These are phyloP conservation scores for Psilocybe tampanensis DNA, from an alignment of 768 basidiomycete genomes.

Conservation along the genomic window DNA sequence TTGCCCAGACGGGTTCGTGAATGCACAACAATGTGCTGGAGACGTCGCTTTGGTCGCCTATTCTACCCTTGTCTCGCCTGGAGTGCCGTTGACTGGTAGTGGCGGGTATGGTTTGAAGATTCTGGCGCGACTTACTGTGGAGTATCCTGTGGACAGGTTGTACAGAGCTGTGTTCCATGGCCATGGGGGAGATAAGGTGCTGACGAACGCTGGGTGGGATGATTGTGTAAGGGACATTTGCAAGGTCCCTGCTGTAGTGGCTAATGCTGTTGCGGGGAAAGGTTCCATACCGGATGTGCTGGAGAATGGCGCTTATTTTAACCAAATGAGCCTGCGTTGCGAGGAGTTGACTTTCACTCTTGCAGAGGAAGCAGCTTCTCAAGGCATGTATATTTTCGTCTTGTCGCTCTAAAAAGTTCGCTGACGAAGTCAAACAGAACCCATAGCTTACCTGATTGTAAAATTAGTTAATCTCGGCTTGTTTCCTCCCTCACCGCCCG, in stretches of 20 bases:
- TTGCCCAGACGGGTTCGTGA: conserved; percentile 64
- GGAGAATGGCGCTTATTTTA: conserved; percentile 59
- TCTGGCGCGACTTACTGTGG: conserved; percentile 52
- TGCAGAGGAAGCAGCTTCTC: conserved; percentile 21
- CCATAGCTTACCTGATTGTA: conserved; percentile 55
- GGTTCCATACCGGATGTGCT: conserved; percentile 45
- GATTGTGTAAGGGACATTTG: conserved; percentile 69
- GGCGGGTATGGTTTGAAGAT: conserved; percentile 50
- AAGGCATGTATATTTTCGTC: neutral
- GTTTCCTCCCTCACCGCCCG: conserved; percentile 56
- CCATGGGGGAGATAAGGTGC: conserved; percentile 23
- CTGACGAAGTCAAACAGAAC: conserved; percentile 22
- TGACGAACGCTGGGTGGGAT: conserved; percentile 62
- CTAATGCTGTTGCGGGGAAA: conserved; percentile 61
- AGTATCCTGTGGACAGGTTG: conserved; percentile 73
- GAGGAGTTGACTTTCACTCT: conserved; percentile 54
- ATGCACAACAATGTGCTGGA: conserved; percentile 49
- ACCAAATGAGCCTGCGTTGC: conserved; percentile 50
- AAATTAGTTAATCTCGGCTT: conserved; percentile 72
- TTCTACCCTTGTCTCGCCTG: conserved; percentile 55
- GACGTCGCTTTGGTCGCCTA: conserved; percentile 63
- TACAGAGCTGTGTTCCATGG: conserved; percentile 50
- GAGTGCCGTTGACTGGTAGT: conserved; percentile 38
- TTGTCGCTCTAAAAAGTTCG: conserved; percentile 29
- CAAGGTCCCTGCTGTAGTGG: conserved; percentile 74